These are phyloP conservation scores for Pythium catenulatum DNA, from an alignment of 352 stramenopile species.

Conservation along the genomic window DNA sequence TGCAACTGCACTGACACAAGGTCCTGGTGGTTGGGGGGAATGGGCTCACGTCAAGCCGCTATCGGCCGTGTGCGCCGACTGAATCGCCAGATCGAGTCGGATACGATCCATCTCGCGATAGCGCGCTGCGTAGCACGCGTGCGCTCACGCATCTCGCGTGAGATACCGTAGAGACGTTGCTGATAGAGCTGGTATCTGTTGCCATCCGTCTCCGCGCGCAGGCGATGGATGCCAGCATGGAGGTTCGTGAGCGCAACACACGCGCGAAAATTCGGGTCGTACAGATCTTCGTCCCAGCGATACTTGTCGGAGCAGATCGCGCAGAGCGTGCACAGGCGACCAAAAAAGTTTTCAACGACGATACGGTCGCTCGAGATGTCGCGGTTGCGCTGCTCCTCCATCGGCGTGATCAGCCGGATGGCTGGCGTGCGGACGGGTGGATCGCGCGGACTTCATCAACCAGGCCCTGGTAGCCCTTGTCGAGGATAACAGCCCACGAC, in stretches of 20 bases:
- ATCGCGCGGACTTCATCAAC: background rate
- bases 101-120: conserved; percentile 1
- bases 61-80: background rate
- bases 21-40: background rate
- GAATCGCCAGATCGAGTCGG: background rate
- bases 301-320: background rate
- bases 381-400: background rate
- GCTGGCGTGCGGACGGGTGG: background rate
- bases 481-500: conserved; percentile 16
- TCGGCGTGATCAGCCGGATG: background rate
- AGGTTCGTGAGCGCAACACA: conserved; percentile 30
- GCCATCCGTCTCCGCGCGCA: background rate
- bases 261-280: conserved; percentile 2
- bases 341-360: conserved; percentile 31
- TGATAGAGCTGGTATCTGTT: conserved; percentile 1
- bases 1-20: too few species aligned
- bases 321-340: background rate
- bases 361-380: conserved; percentile 12
- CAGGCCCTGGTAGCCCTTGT: conserved; percentile 38
- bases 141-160: background rate
- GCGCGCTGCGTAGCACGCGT: background rate
- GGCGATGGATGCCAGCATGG: background rate
- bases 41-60: conserved; percentile 5
- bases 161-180: background rate
- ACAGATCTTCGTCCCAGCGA: background rate